phyloP scores from a whole-genome alignment of 495 filamentous ascomycete species.

The Trichoderma asperelloides region DNA sequence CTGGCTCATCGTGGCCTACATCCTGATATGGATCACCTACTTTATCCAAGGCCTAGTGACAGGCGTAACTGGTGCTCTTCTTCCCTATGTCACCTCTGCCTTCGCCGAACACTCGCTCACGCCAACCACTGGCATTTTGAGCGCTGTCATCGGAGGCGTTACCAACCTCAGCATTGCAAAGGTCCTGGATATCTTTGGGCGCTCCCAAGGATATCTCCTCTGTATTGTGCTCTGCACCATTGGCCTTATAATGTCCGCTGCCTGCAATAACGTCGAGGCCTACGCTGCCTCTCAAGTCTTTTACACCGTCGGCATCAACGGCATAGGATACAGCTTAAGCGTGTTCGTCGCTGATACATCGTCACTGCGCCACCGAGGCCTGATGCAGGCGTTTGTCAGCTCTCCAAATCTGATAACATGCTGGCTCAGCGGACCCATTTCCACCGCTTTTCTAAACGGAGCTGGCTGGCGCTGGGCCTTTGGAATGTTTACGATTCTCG shows the following conservation, averaged over 20 bases:
- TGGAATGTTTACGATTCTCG: slow-evolving; percentile 51
- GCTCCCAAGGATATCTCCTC: slow-evolving; percentile 35
- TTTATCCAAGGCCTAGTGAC: slow-evolving; percentile 40
- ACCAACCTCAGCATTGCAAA: slow-evolving; percentile 56
- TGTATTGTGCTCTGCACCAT: slow-evolving; percentile 30
- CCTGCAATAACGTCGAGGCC: slow-evolving; percentile 35
- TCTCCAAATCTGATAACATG: slow-evolving; percentile 61
- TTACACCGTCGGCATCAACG: slow-evolving; percentile 44
- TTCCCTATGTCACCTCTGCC: slow-evolving; percentile 38
- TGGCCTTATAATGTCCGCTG: slow-evolving; percentile 43
- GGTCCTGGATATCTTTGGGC: slow-evolving; percentile 56
- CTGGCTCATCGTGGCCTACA: slow-evolving; percentile 26
- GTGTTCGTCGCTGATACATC: slow-evolving; percentile 63
- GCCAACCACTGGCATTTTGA: slow-evolving; percentile 40
- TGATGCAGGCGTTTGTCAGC: slow-evolving; percentile 50
- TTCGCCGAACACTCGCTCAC: slow-evolving; percentile 39
- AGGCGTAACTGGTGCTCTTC: slow-evolving; percentile 28
- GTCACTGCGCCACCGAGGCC: slow-evolving; percentile 46
- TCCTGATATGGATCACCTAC: slow-evolving; percentile 44
- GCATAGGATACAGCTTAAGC: slow-evolving; percentile 45
- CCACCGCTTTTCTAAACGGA: slow-evolving; percentile 33
- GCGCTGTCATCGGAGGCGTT: slow-evolving; percentile 52
- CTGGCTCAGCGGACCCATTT: slow-evolving; percentile 38
- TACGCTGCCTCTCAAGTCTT: slow-evolving; percentile 49
- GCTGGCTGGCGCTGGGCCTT: slow-evolving; percentile 55